phyloP scores from a whole-genome alignment of 331 rosid species.

The Rosa hybrid region DNA sequence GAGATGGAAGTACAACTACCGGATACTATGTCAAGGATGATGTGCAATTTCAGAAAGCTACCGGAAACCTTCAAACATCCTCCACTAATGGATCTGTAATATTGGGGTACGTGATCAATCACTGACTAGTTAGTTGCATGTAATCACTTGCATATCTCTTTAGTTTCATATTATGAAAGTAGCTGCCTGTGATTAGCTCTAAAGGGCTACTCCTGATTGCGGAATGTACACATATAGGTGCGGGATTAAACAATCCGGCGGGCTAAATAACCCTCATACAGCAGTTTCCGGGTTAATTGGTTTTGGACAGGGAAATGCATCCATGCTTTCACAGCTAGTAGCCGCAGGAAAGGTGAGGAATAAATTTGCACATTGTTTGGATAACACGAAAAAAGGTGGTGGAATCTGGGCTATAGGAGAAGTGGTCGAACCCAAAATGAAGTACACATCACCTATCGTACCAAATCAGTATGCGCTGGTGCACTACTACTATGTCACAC shows the following conservation, averaged over 20 bases:
- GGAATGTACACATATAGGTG: conserved; percentile 44
- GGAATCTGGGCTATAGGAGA: conserved; percentile 91
- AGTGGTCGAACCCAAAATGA: conserved; percentile 64
- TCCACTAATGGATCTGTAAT: conserved; percentile 41
- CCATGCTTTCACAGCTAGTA: conserved; percentile 88
- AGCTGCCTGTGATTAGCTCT: neutral
- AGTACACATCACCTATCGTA: conserved; percentile 56
- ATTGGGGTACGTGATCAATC: conserved; percentile 57
- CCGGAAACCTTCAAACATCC: conserved; percentile 42
- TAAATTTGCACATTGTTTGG: conserved; percentile 89
- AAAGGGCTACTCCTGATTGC: neutral
- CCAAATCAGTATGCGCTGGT: conserved; percentile 58
- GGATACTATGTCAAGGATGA: conserved; percentile 76
- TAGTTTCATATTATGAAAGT: neutral
- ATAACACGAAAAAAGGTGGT: conserved; percentile 62
- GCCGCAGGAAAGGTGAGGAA: conserved; percentile 73
- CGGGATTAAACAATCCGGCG: conserved; percentile 71
- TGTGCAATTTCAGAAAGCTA: conserved; percentile 47
- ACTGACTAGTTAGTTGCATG: neutral
- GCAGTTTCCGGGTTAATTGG: conserved; percentile 90
- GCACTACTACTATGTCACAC: conserved; percentile 33
- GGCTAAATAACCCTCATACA: conserved; percentile 42
- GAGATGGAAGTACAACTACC: conserved; percentile 80
- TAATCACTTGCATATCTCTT: too few relatives aligned
- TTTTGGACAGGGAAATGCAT: conserved; percentile 90